Evolutionary conservation across 306 rosid genomes (phyloP).

Genomic region (Parietaria judaica): DNA sequence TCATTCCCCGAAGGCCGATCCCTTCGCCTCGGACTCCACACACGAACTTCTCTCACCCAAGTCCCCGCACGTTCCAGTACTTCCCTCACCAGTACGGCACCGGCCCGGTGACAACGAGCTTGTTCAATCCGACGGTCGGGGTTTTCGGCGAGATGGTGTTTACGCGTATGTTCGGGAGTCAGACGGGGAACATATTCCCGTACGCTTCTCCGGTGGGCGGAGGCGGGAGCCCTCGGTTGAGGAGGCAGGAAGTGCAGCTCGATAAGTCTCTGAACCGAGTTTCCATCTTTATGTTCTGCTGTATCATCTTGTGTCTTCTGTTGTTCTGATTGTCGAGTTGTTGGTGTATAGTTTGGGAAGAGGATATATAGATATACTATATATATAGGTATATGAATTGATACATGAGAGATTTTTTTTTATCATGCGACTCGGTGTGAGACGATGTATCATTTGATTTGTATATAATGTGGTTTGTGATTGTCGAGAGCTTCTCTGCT

Average conservation of each 20-base stretch:
- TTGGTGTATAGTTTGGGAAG: conserved; percentile 32
- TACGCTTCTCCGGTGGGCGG: conserved; percentile 26
- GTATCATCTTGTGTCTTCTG: conserved; percentile 72
- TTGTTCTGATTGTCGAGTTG: conserved; percentile 43
- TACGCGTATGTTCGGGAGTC: conserved; percentile 61
- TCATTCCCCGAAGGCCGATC: conserved; percentile 62
- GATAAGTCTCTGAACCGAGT: conserved; percentile 72
- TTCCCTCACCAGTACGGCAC: conserved; percentile 42
- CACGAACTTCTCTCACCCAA: conserved; percentile 42
- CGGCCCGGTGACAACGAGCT: conserved; percentile 39
- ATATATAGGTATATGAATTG: background rate
- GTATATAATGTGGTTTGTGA: conserved; percentile 13
- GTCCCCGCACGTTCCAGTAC: conserved; percentile 36
- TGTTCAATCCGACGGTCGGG: conserved; percentile 56
- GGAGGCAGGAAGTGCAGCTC: conserved; percentile 79
- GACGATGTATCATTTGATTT: background rate
- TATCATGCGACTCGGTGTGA: background rate
- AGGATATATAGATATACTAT: conserved; percentile 2
- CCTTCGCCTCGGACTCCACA: conserved; percentile 37
- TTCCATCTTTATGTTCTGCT: conserved; percentile 64
- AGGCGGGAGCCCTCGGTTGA: conserved; percentile 50
- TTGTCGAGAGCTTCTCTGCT: background rate
- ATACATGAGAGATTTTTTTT: conserved; percentile 7
- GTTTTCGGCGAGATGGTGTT: conserved; percentile 71
- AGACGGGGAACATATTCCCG: conserved; percentile 35